Evolutionary conservation across 345 rosid species (phyloP), one percentile per base, ranked within the genome.

Genomic region (Rhodamnia argentea): DNA sequence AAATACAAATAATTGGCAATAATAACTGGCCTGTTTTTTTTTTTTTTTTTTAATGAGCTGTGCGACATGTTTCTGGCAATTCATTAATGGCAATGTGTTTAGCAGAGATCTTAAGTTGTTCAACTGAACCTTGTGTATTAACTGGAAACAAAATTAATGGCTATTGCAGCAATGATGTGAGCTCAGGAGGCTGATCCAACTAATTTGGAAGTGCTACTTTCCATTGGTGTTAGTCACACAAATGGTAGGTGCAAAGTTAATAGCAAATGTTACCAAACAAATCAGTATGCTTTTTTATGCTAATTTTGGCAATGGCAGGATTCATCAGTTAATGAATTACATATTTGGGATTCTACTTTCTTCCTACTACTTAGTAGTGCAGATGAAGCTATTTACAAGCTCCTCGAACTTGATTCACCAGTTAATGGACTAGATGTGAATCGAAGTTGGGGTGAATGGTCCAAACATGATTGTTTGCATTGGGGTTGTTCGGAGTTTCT

Each of bases 141-240:
- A 86, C 54, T 53, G 53, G 56, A 59, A 51, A 86, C 18, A 32
- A 82, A 87, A 85, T 87, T 60, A 86, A 53, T n/a, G n/a, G n/a
- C n/a, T n/a, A n/a, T n/a, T n/a, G n/a, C 99, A 84, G 99, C 99
- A 52, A 97, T 95, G 99, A 94, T 94, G 98, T 96, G 98, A 58
- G 98, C 99, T 50, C 98, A 96, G 83, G 97, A 94, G 89, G 99
- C 99, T 76, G 96, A 95, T 91, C 98, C 99, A 74, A 87, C 94
- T 87, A 97, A 97, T 91, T 94, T 97, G 24, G 99, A 96, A 91
- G 99, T 98, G 87, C 99, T 96, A 90, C 99, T 98, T 89, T 95
- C 98, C 14, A 98, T 98, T 90, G 98, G 99, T 83, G 99, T 98
- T 88, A 96, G 99, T 89, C 98, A 98, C 92, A 96, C 99, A 86